Conservation (phyloP, 257 asterid species). For the Nicotiana tabacum region DNA sequence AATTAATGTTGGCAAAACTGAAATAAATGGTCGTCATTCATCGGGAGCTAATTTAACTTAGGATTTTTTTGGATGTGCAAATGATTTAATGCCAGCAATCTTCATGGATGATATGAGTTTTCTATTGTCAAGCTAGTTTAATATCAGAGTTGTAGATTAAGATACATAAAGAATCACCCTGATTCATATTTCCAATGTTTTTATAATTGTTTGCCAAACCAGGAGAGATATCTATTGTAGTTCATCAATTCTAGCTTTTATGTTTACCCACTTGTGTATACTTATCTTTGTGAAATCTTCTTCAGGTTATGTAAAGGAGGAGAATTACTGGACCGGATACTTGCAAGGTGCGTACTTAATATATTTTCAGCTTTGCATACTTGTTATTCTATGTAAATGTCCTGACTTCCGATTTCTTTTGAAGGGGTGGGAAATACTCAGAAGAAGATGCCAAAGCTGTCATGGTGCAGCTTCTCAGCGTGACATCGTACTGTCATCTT, state of each 20-base stretch:
- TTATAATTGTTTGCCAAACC: neutral
- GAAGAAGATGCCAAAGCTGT: conserved; percentile 64
- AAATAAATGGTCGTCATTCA: too few relatives aligned
- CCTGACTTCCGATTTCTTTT: conserved; percentile 7
- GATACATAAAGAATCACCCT: too few relatives aligned
- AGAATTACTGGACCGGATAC: conserved; percentile 70
- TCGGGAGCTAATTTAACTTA: too few relatives aligned
- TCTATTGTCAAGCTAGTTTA: too few relatives aligned
- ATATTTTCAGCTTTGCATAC: neutral
- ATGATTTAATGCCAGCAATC: too few relatives aligned
- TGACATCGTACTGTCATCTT: conserved; percentile 76
- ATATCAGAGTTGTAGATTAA: too few relatives aligned
- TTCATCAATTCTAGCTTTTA: neutral
- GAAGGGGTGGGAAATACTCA: conserved; percentile 68
- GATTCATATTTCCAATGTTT: too few relatives aligned
- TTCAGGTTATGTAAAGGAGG: conserved; percentile 86
- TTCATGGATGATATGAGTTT: too few relatives aligned
- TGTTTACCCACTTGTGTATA: neutral
- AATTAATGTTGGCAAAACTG: too few relatives aligned
- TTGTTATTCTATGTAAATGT: neutral
- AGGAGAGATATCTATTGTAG: neutral
- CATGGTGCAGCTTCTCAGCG: conserved; percentile 57
- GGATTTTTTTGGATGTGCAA: too few relatives aligned
- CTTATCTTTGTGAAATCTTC: conserved; percentile 3
- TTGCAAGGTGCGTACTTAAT: conserved; percentile 41